Percentiles rank a stretch among this genome's conserved stretches.
Conservation (phyloP, 2,329 filamentous ascomycete species). For the Diaporthe vaccinii region DNA sequence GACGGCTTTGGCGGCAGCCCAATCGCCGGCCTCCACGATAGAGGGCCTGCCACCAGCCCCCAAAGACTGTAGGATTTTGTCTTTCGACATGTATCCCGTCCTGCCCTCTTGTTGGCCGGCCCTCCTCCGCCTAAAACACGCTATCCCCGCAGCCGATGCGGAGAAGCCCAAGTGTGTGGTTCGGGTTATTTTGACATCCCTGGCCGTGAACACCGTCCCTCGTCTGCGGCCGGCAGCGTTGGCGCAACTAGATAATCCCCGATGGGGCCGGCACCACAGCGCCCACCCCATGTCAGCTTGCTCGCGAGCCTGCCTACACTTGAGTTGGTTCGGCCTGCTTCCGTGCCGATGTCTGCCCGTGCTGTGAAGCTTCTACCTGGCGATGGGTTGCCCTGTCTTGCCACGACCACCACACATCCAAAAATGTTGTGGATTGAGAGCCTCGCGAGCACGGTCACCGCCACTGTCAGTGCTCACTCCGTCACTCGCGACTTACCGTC, state of each 20-base stretch:
- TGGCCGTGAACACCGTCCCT: constrained; percentile 19
- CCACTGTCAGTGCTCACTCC: constrained; percentile 19
- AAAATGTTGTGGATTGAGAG: background rate
- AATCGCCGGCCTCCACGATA: constrained; percentile 25
- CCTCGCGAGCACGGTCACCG: constrained; percentile 23
- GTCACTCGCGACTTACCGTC: constrained; percentile 3
- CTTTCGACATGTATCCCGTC: constrained; percentile 2
- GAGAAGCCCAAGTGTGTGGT: constrained; percentile 34
- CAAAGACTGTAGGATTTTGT: constrained; percentile 1
- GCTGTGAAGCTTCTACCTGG: constrained; percentile 15
- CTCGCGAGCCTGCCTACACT: background rate
- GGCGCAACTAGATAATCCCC: constrained; percentile 20
- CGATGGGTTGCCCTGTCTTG: background rate
- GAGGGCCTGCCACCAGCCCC: background rate
- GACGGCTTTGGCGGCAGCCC: constrained; percentile 16
- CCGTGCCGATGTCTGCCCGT: constrained; percentile 7
- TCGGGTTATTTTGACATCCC: constrained; percentile 19
- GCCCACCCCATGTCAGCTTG: background rate
- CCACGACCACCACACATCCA: background rate
- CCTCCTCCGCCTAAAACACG: constrained; percentile 31
- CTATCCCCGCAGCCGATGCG: constrained; percentile 22
- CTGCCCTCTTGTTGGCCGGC: constrained; percentile 14
- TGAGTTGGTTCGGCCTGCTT: background rate
- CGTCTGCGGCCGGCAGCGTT: constrained; percentile 20
- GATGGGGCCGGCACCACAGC: constrained; percentile 8